Conservation (phyloP, 345 rosid genomes). For the Conringia planisiliqua region DNA sequence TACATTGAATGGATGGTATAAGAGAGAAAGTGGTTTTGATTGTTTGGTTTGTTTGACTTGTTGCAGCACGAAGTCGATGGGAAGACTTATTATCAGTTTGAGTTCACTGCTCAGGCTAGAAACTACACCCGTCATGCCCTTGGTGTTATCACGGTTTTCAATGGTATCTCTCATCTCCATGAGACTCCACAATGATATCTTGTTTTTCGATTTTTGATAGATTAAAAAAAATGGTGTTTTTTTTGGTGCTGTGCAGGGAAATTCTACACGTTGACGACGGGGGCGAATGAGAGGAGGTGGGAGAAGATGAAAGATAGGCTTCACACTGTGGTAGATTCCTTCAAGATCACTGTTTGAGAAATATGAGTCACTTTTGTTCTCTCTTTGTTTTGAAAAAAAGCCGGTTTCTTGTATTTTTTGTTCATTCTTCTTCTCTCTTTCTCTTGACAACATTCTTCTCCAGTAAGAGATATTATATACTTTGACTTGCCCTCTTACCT, state of each 20-base stretch:
- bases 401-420: slow-evolving; percentile 22
- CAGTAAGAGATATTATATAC: slow-evolving; percentile 19
- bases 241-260: slow-evolving; percentile 46
- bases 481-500: slow-evolving; percentile 9
- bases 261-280: slow-evolving; percentile 80
- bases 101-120: slow-evolving; percentile 80
- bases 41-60: slow-evolving; percentile 20
- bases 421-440: slow-evolving; percentile 20
- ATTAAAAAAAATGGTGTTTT: background rate
- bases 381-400: background rate
- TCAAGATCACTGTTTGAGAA: slow-evolving; percentile 49
- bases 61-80: slow-evolving; percentile 78
- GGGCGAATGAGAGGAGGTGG: slow-evolving; percentile 91
- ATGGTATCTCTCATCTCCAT: slow-evolving; percentile 54
- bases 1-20: no score
- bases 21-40: background rate
- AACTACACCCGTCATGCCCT: slow-evolving; percentile 90
- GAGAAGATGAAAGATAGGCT: slow-evolving; percentile 85
- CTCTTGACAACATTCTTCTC: slow-evolving; percentile 17
- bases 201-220: background rate
- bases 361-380: background rate
- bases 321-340: slow-evolving; percentile 69
- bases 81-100: slow-evolving; percentile 71
- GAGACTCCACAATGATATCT: background rate
- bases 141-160: slow-evolving; percentile 62